These are phyloP conservation scores for Lepraria neglecta DNA, from an alignment of 495 filamentous ascomycete genomes.

Conservation along the genomic window DNA sequence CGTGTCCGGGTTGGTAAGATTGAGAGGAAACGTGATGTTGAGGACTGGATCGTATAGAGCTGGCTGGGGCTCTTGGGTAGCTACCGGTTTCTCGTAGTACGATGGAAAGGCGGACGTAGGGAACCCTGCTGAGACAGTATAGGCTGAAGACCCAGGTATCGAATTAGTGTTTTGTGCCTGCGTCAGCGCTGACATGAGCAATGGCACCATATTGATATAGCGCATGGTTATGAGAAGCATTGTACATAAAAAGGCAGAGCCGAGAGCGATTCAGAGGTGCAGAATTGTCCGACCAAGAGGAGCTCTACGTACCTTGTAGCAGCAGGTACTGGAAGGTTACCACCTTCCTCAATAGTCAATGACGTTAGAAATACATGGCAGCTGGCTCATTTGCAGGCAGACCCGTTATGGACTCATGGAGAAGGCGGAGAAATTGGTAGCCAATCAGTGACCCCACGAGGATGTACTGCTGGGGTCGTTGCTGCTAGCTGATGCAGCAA, in stretches of 20 bases:
- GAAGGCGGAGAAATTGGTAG: conserved; percentile 3
- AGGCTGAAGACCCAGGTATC: conserved; percentile 39
- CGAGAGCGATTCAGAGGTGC: not conserved
- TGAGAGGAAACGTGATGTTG: conserved; percentile 50
- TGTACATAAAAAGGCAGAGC: not conserved
- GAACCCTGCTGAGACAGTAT: conserved; percentile 47
- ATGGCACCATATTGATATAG: not conserved
- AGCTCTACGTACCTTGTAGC: conserved; percentile 7
- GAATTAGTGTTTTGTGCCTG: not conserved
- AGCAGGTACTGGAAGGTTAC: not conserved
- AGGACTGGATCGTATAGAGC: conserved; percentile 51
- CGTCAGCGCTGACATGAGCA: conserved; percentile 3
- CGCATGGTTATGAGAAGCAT: conserved; percentile 6
- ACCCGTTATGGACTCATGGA: not conserved
- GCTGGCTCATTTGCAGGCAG: not conserved
- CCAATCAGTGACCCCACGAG: conserved; percentile 20
- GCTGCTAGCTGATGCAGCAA: not conserved
- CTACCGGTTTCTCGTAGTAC: conserved; percentile 46
- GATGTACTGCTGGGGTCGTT: not conserved
- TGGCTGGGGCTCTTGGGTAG: conserved; percentile 54
- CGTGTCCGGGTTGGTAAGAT: conserved; percentile 49
- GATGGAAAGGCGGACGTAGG: conserved; percentile 49
- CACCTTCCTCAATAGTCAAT: conserved; percentile 17
- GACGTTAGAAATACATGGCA: not conserved
- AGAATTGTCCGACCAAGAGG: not conserved